Base-by-base conservation (phyloP, 805 yeast genomes). In the Torulaspora franciscae region DNA sequence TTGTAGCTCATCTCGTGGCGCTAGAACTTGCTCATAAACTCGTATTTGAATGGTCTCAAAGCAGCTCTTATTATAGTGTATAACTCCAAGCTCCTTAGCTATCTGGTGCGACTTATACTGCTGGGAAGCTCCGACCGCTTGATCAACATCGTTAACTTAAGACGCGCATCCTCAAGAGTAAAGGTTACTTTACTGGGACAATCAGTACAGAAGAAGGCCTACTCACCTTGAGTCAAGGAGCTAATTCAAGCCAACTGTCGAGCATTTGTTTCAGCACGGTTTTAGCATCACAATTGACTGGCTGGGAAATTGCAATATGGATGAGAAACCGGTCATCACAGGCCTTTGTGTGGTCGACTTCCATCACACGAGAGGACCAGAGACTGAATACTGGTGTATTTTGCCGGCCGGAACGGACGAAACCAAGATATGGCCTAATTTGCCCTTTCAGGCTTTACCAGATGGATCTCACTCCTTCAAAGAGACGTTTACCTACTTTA, bases 381-480 rank as follows among this genome's bases (percentile, higher is more conserved):
- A 93, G 62, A 79, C 93, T 19, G 97, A 91, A 64, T 89, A 86
- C 66, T 86, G 96, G 88, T 73, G 82, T 15, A 79, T 81, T 3
- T 44, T 60, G 22, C 70, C 73, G 1, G 65, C 68, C 33, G 60
- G 59, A 23, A 55, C 64, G 11, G 49, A 58, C 28, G 59, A 73
- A 1, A 35, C 49, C 5, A 56, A 67, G 3, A 67, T 84, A 14
- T 93, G 96, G 90, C 89, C 93, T 8, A 80, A 83, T 57, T 66
- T 93, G 33, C 95, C 99, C 2, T 93, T 93, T 59, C 97, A 90
- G 61, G 95, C 96, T 1, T 69, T 93, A 17, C 98, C 99, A 0
- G 99, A 93, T 66, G 98, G 98, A 4, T 83, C 95, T 2, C 99
- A 93, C 63, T 74, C 90, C 17, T 91, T 82, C 60, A 95, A 89